phyloP scores from a whole-genome alignment of 208 protist species.

The Trypanosoma mega region DNA sequence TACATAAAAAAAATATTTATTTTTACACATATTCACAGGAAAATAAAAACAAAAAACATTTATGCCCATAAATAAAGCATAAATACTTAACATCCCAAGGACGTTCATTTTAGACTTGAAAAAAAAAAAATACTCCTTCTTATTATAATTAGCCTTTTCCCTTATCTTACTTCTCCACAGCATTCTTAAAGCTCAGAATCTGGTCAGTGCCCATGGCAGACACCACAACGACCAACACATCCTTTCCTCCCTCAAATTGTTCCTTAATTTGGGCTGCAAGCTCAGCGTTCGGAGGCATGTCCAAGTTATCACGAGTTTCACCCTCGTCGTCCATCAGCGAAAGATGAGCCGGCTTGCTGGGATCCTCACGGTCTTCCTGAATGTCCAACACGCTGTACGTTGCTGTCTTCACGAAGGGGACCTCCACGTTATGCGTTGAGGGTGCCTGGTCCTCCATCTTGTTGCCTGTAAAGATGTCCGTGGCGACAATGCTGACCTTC shows the following conservation, averaged over 20 bases:
- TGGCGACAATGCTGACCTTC: conserved; percentile 97
- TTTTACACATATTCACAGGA: neutral
- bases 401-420: conserved; percentile 93
- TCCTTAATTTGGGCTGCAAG: conserved; percentile 90
- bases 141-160: too few species aligned
- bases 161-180: conserved; percentile 42
- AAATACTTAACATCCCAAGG: conserved; percentile 21
- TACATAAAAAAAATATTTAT: conserved; percentile 15
- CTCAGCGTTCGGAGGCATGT: conserved; percentile 90
- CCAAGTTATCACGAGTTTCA: conserved; percentile 94
- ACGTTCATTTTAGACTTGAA: too few species aligned
- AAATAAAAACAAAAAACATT: conserved; percentile 30
- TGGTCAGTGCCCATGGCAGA: conserved; percentile 95
- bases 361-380: conserved; percentile 84
- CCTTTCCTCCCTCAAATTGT: conserved; percentile 92
- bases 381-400: conserved; percentile 96
- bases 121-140: too few species aligned
- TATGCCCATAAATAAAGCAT: conserved; percentile 22
- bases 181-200: conserved; percentile 93
- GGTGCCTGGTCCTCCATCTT: conserved; percentile 98
- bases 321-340: conserved; percentile 93
- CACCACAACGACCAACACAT: conserved; percentile 93
- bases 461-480: conserved; percentile 98
- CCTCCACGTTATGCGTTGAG: conserved; percentile 97
- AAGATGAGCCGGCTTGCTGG: conserved; percentile 63